Conservation (phyloP, 148 eudicot species). For the Amaranthus cruentus region DNA sequence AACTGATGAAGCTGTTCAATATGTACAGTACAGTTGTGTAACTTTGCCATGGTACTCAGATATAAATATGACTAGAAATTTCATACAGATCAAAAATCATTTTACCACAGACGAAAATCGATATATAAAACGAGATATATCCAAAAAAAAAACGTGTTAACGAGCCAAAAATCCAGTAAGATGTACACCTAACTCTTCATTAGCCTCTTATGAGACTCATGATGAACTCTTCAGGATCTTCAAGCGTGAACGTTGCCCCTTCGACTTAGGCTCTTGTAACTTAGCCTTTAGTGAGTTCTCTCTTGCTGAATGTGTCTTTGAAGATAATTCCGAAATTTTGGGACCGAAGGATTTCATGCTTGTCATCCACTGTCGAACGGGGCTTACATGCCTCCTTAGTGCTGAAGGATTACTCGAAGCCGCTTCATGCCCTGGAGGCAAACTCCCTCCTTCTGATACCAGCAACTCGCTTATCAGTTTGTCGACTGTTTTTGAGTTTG, state of each 20-base stretch:
- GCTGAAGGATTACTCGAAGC: slow-evolving; percentile 29
- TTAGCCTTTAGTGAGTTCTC: slow-evolving; percentile 71
- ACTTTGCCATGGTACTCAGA: slow-evolving; percentile 3
- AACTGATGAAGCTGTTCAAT: background rate
- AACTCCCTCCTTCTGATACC: slow-evolving; percentile 39
- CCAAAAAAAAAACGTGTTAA: slow-evolving; percentile 8
- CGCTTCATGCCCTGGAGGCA: slow-evolving; percentile 32
- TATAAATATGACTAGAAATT: background rate
- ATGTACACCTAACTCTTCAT: slow-evolving; percentile 15
- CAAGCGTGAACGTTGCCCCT: slow-evolving; percentile 73
- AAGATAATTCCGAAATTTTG: slow-evolving; percentile 43
- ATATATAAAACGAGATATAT: background rate
- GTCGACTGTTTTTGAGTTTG: slow-evolving; percentile 41
- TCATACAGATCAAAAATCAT: background rate
- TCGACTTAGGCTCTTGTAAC: slow-evolving; percentile 68
- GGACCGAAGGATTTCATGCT: slow-evolving; percentile 44
- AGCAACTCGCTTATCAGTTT: slow-evolving; percentile 54
- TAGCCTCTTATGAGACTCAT: background rate
- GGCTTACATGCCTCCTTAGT: slow-evolving; percentile 50
- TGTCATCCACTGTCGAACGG: slow-evolving; percentile 61
- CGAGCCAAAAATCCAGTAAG: slow-evolving; percentile 6
- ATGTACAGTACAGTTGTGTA: slow-evolving; percentile 10
- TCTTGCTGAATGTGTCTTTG: slow-evolving; percentile 39
- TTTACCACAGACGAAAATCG: background rate
- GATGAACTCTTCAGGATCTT: slow-evolving; percentile 50